Conservation (phyloP, 331 rosid genomes). For the Pyrus hybrid region DNA sequence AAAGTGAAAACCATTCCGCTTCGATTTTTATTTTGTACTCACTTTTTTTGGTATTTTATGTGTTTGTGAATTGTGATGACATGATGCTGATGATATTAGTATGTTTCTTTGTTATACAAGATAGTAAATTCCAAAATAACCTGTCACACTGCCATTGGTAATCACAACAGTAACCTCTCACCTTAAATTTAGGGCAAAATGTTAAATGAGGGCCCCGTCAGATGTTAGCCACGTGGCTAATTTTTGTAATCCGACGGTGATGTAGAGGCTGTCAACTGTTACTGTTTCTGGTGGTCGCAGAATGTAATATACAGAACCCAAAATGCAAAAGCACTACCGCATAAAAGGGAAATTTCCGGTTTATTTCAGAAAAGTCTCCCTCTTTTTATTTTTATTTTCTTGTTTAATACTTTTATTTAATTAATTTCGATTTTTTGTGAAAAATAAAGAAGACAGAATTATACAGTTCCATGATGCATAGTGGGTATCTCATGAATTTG, state of each 20-base stretch:
- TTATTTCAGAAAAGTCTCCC: not conserved
- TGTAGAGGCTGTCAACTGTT: slow-evolving; percentile 19
- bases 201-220: slow-evolving; percentile 19
- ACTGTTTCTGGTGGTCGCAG: slow-evolving; percentile 1
- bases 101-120: slow-evolving; percentile 3
- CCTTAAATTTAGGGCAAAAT: slow-evolving; percentile 30
- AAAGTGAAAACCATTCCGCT: not conserved
- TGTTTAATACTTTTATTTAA: not conserved
- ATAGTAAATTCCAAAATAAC: slow-evolving; percentile 21
- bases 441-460: slow-evolving; percentile 13
- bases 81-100: slow-evolving; percentile 46
- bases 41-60: not conserved
- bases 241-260: slow-evolving; percentile 11
- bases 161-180: slow-evolving; percentile 19
- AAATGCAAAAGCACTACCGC: not conserved
- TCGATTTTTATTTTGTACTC: not conserved
- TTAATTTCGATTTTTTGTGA: not conserved
- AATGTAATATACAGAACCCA: not conserved
- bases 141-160: slow-evolving; percentile 18
- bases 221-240: slow-evolving; percentile 14
- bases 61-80: slow-evolving; percentile 35
- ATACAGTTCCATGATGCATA: slow-evolving; percentile 32
- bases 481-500: slow-evolving; percentile 78
- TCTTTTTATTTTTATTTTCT: not conserved
- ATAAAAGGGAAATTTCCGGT: not conserved